Conservation (phyloP, 2,329 filamentous ascomycete genomes). For the Fusarium siculi region DNA sequence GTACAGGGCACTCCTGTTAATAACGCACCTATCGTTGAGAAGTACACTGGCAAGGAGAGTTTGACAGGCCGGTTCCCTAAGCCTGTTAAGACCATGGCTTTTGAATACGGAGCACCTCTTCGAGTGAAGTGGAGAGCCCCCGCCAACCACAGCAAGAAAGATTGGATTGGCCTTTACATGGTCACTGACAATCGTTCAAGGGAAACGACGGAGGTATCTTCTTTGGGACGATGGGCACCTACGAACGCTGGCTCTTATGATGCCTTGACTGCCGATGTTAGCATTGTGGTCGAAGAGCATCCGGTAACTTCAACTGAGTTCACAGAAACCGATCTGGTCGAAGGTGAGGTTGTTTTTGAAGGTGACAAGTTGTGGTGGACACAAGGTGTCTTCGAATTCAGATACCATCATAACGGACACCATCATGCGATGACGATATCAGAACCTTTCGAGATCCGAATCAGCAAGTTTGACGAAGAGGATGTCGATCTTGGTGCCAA, state of each 20-base stretch:
- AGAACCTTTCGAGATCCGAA: conserved; percentile 89
- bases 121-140: conserved; percentile 92
- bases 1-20: conserved; percentile 74
- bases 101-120: conserved; percentile 92
- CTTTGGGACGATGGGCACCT: conserved; percentile 89
- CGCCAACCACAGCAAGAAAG: conserved; percentile 84
- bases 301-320: conserved; percentile 63
- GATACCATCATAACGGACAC: conserved; percentile 93
- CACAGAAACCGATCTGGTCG: conserved; percentile 68
- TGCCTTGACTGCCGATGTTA: conserved; percentile 76
- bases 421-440: conserved; percentile 96
- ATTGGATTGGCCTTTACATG: conserved; percentile 97
- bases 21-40: conserved; percentile 63
- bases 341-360: conserved; percentile 86
- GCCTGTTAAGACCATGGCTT: conserved; percentile 77
- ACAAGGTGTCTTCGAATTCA: conserved; percentile 94
- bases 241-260: conserved; percentile 83
- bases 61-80: conserved; percentile 74
- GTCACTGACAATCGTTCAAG: conserved; percentile 92
- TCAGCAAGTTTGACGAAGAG: conserved; percentile 81
- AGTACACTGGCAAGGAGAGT: conserved; percentile 78
- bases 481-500: conserved; percentile 71
- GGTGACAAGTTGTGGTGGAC: conserved; percentile 99
- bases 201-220: conserved; percentile 84
- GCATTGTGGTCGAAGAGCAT: conserved; percentile 77